Conservation (phyloP, 2,329 filamentous ascomycete species). For the Colletotrichum nymphaeae region DNA sequence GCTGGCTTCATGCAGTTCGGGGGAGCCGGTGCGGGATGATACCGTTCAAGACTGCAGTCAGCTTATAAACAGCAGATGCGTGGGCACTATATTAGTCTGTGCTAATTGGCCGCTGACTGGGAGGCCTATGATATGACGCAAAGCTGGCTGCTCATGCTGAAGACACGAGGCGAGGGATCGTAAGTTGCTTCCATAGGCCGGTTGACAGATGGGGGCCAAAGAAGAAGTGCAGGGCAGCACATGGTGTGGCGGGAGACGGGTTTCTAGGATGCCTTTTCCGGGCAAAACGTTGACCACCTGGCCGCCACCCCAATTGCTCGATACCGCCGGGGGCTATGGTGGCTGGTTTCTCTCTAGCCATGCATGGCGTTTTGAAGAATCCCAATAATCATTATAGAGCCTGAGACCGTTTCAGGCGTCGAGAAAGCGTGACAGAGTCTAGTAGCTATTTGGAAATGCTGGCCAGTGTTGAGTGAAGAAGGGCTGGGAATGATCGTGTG, state of each 20-base stretch:
- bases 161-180: neutral
- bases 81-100: neutral
- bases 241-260: neutral
- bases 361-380: neutral
- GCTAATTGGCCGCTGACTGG: neutral
- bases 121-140: neutral
- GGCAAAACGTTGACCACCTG: neutral
- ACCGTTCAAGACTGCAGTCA: constrained; percentile 5
- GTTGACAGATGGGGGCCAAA: neutral
- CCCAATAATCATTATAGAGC: neutral
- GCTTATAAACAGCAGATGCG: constrained; percentile 6
- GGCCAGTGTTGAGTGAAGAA: neutral
- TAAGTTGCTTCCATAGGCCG: neutral
- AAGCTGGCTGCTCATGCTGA: neutral
- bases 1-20: neutral
- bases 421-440: neutral
- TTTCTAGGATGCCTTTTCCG: neutral
- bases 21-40: neutral
- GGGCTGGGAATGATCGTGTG: neutral
- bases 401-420: neutral
- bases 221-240: neutral
- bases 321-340: neutral
- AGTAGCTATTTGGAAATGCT: neutral
- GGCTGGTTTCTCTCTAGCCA: neutral
- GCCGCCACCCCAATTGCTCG: neutral